Evolutionary conservation across 1,284 basidiomycete genomes (phyloP), one percentile per base, ranked within the genome.

Genomic region (Melampsora americana): DNA sequence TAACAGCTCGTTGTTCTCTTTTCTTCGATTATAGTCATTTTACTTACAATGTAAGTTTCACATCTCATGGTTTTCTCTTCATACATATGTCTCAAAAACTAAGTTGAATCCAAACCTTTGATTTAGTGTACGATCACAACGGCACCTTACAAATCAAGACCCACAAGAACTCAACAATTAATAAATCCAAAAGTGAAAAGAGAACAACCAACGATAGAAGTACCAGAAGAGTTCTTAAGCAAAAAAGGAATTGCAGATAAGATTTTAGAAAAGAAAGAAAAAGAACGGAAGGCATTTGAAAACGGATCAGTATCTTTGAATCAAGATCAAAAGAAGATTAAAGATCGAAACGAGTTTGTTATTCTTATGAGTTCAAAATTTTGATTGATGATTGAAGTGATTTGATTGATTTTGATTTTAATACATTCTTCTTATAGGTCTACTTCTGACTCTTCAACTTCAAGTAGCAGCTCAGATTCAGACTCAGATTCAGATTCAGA

Each of bases 211-310:
- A 66, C 71, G 26, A 64, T 73, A n/a, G 71, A 73, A 42, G 50
- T 73, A 11, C 71, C 71, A 2, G 28, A 50, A 26, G 71, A 73
- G 48, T 73, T 73, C 46, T 59, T 73, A 23, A 56, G 30, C 12
- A 73, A 73, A n/a, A 73, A 73, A 26, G 71, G 71, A 53, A 66
- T 73, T 26, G 71, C 71, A 7, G 71, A 35, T 30, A 73, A 73
- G 59, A 73, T 73, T n/a, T 66, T 73, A 48, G 62, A 46, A 20
- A 28, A 59, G 32, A 73, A 73, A 23, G 71, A 73, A 46, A 59
- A 56, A 14, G 32, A 65, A 32, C 61, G 71, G 42, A 26, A 50
- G 35, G 60, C 66, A 28, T 30, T 64, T 18, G n/a, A 59, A 23
- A n/a, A 18, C 3, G 53, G 18, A 23, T 30, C 69, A 28, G 64